Base-by-base conservation (phyloP, 352 stramenopile genomes). In the Phytophthora rubi region DNA sequence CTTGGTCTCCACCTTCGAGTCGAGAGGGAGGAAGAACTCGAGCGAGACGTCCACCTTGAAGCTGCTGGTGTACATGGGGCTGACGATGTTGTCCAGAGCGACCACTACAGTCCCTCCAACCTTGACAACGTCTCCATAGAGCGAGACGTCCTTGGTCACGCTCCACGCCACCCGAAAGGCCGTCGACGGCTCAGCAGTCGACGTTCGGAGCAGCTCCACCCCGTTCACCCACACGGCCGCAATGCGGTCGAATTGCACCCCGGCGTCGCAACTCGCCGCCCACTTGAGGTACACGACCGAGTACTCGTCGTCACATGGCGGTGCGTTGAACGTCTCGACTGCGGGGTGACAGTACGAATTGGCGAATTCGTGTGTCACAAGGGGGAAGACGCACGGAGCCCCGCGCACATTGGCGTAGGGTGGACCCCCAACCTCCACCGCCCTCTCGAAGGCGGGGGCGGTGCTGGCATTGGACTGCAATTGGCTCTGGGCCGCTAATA, bases 211-310 rank as follows among this genome's bases (percentile, higher is more conserved):
- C 48, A 94, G 63, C 59, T 94, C 86, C 59, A 88, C 69, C 21
- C 81, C 80, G 58, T 90, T 90, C 62, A 91, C 68, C 85, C 85
- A 94, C 6, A 92, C 81, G 2, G 83, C 87, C 5, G 79, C 87
- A 62, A 92, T 84, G 59, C 85, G 87, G 58, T 94, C 87, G 60
- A 77, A 94, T 60, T 94, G 87, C 12, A 83, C 71, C 59, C 82
- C 82, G 0, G 81, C 61, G 13, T 75, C 73, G 39, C 75, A 82
- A 10, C 64, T 76, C 4, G 76, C 82, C 33, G 58, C 44, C 81
- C 80, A 92, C 37, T 76, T 84, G 30, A 92, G 79, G 51, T 90
- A 91, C 55, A 79, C 74, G 28, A 88, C 52, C 51, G 82, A 83
- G 65, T 90, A 77, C 16, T 80, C 71, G 21, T 64, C 51, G 44